phyloP scores from a whole-genome alignment of 2,329 filamentous ascomycete genomes.

The Sporothrix globosa region DNA sequence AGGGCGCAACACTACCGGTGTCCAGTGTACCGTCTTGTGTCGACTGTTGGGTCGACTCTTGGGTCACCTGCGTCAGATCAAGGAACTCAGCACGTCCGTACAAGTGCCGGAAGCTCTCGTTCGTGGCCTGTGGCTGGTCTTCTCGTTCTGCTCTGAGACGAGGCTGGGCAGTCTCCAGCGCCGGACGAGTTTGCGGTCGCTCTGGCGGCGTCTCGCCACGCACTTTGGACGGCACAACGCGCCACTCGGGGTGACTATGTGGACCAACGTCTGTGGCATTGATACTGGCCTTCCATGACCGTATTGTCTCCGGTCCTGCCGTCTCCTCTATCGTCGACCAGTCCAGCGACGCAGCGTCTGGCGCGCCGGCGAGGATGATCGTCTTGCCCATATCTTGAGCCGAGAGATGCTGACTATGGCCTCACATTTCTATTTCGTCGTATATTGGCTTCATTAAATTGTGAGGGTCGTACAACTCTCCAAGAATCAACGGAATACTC shows the following conservation, averaged over 20 bases:
- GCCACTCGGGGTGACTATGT: conserved; percentile 38
- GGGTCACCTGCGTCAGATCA: not conserved
- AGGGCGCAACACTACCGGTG: conserved; percentile 41
- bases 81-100: conserved; percentile 9
- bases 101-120: not conserved
- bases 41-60: not conserved
- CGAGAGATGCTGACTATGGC: not conserved
- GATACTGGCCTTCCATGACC: conserved; percentile 55
- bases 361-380: conserved; percentile 58
- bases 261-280: conserved; percentile 45
- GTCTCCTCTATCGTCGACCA: conserved; percentile 47
- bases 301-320: conserved; percentile 40
- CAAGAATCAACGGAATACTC: too few relatives aligned
- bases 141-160: not conserved
- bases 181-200: not conserved
- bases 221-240: not conserved
- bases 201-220: not conserved
- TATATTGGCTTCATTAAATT: not conserved
- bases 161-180: not conserved
- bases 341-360: conserved; percentile 54
- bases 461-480: too few relatives aligned
- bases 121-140: not conserved
- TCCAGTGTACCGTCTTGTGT: not conserved
- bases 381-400: conserved; percentile 37
- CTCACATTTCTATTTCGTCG: not conserved